phyloP scores from a whole-genome alignment of 805 yeast species.

The Ogataea methanolica region DNA sequence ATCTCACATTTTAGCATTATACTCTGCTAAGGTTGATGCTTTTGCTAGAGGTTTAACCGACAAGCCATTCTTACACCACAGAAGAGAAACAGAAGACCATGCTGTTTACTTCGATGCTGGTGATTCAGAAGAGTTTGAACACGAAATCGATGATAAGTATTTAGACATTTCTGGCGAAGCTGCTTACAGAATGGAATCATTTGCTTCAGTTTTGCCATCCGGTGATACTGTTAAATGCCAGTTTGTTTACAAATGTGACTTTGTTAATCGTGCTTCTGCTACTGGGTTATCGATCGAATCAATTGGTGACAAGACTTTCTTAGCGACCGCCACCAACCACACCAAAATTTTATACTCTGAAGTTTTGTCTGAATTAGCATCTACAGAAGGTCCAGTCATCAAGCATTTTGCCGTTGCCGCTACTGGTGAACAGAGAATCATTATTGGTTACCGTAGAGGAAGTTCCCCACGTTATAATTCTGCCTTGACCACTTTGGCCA shows the following conservation, averaged over 20 bases:
- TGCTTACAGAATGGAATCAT: slow-evolving; percentile 72
- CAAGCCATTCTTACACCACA: slow-evolving; percentile 67
- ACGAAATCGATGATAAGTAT: slow-evolving; percentile 75
- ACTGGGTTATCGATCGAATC: slow-evolving; percentile 49
- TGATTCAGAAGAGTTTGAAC: slow-evolving; percentile 49
- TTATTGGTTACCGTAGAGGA: slow-evolving; percentile 82
- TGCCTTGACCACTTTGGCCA: slow-evolving; percentile 80
- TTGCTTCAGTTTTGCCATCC: slow-evolving; percentile 57
- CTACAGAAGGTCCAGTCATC: slow-evolving; percentile 87
- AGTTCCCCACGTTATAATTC: slow-evolving; percentile 84
- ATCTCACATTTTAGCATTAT: slow-evolving; percentile 79
- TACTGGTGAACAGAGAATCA: slow-evolving; percentile 77
- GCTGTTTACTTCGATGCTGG: slow-evolving; percentile 88
- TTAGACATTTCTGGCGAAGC: slow-evolving; percentile 46
- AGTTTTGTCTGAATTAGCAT: slow-evolving; percentile 61
- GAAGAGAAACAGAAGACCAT: slow-evolving; percentile 75
- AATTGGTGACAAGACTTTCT: slow-evolving; percentile 77
- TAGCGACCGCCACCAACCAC: slow-evolving; percentile 70
- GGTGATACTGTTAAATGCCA: slow-evolving; percentile 54
- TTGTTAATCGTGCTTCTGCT: slow-evolving; percentile 30
- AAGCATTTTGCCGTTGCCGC: slow-evolving; percentile 79
- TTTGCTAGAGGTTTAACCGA: slow-evolving; percentile 53
- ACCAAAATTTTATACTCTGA: slow-evolving; percentile 75
- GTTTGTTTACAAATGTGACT: slow-evolving; percentile 76
- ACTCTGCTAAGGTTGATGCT: slow-evolving; percentile 91